Evolutionary conservation across 2,329 filamentous ascomycete genomes (phyloP), one percentile per base, ranked within the genome.

Genomic region (Penicillium corylophilum): DNA sequence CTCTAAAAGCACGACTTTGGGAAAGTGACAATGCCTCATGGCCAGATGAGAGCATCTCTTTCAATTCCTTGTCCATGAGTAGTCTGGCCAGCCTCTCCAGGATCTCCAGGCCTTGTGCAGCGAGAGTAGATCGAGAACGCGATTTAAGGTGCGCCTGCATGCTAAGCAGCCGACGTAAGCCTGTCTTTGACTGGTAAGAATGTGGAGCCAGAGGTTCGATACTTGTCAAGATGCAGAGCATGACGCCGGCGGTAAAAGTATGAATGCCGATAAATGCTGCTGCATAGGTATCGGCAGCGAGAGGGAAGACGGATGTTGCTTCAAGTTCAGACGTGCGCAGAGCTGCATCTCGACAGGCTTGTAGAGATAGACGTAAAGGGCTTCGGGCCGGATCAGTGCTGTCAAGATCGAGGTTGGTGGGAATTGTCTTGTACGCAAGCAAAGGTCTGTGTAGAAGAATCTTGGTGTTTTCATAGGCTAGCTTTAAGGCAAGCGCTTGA

Each of bases 401-500:
- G 4, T 42, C 29, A 13, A 22, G 18, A 4, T 26, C 13, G 29
- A 3, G 23, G 9, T 35, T 9, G 22, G 24, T 6, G 20, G 2
- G n/a, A 1, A 47, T 48, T 1, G 51, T 41, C 39, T 56, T 59
- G 45, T 59, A 67, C 1, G 64, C 53, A 0, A 67, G 55, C 6
- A 68, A 47, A 10, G 60, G 61, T 12, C 62, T 54, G 42, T 73
- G 57, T 0, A 68, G 48, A 0, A 73, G 42, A 0, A 73, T 73
- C 6, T 54, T 64, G 0, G 68, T 59, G 31, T 72, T 73, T 15
- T 73, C 62, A 29, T 62, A 73, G 0, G 68, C 68, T 2, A 73
- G 56, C 38, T 64, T 55, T 2, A 73, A 57, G 0, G 66, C 53
- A 3, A 74, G 60, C 0, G 68, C 64, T 43, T 73, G 70, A 0